Conservation (phyloP, 371 early-diverging fungal genomes). For the Thermomucor indicae-seudaticae region DNA sequence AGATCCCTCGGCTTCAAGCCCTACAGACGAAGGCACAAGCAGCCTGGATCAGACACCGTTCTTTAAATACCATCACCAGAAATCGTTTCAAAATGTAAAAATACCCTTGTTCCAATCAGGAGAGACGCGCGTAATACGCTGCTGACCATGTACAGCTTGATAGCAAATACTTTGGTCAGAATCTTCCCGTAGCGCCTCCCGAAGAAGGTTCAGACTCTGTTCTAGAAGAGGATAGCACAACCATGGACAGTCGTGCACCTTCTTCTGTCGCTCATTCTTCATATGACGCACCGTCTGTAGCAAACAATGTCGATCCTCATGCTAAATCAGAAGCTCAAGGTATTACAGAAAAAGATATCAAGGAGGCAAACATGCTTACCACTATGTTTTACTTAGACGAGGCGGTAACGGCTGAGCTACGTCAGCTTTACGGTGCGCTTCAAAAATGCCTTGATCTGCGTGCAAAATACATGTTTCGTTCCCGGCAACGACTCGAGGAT, state of each 20-base stretch:
- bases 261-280: not conserved
- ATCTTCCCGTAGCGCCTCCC: constrained; percentile 9
- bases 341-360: not conserved
- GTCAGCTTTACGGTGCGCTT: constrained; percentile 46
- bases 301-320: not conserved
- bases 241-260: not conserved
- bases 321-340: not conserved
- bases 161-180: constrained; percentile 41
- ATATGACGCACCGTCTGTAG: not conserved
- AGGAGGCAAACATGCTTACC: not conserved
- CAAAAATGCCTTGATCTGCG: constrained; percentile 78
- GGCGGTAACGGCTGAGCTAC: constrained; percentile 52
- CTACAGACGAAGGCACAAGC: constrained; percentile 1
- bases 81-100: constrained; percentile 35
- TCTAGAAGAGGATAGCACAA: not conserved
- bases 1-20: not conserved
- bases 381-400: constrained; percentile 23
- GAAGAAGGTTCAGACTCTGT: constrained; percentile 1
- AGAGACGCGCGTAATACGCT: not conserved
- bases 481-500: constrained; percentile 76
- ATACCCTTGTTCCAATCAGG: not conserved
- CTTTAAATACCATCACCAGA: constrained; percentile 44
- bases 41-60: constrained; percentile 30
- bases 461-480: constrained; percentile 79
- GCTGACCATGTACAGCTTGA: constrained; percentile 25